A percentile compares a stretch with the other conserved stretches of the same genome.
Evolutionary conservation across 2,329 filamentous ascomycete genomes (phyloP).

Genomic region (Aspergillus hiratsukae): DNA sequence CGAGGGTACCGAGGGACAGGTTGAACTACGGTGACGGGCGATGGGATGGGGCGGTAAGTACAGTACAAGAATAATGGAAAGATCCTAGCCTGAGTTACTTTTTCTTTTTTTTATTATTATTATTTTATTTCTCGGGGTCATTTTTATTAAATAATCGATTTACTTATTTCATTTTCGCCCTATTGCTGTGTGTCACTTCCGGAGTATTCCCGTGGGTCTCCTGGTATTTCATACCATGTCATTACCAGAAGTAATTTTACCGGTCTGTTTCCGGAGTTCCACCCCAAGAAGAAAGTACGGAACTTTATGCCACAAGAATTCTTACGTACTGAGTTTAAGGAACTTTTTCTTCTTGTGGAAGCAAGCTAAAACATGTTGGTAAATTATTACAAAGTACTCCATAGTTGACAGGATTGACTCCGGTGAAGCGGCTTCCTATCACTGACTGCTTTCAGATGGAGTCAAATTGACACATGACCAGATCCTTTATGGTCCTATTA

Average conservation of each 20-base stretch:
- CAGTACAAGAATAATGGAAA: slow-evolving; percentile 6
- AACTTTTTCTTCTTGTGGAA: neutral
- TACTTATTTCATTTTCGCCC: slow-evolving; percentile 11
- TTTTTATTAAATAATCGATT: slow-evolving; percentile 9
- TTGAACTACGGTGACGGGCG: slow-evolving; percentile 10
- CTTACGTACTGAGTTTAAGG: neutral
- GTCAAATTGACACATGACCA: neutral
- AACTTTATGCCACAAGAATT: slow-evolving; percentile 1
- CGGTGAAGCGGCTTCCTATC: neutral
- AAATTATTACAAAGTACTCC: no score
- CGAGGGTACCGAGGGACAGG: slow-evolving; percentile 23
- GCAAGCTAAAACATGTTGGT: no score
- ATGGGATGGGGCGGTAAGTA: slow-evolving; percentile 20
- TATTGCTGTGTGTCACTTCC: slow-evolving; percentile 13
- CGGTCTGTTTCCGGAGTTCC: slow-evolving; percentile 26
- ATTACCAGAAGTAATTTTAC: slow-evolving; percentile 23
- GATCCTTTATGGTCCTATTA: neutral
- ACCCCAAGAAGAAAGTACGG: slow-evolving; percentile 21
- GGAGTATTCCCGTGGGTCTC: slow-evolving; percentile 23
- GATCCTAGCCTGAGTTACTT: slow-evolving; percentile 11
- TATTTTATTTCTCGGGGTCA: slow-evolving; percentile 7
- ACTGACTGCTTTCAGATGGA: slow-evolving; percentile 6
- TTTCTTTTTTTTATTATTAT: slow-evolving; percentile 1
- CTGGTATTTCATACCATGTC: slow-evolving; percentile 19
- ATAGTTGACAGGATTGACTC: neutral